phyloP scores from a whole-genome alignment of 768 basidiomycete species.

The Amanita rimosa region DNA sequence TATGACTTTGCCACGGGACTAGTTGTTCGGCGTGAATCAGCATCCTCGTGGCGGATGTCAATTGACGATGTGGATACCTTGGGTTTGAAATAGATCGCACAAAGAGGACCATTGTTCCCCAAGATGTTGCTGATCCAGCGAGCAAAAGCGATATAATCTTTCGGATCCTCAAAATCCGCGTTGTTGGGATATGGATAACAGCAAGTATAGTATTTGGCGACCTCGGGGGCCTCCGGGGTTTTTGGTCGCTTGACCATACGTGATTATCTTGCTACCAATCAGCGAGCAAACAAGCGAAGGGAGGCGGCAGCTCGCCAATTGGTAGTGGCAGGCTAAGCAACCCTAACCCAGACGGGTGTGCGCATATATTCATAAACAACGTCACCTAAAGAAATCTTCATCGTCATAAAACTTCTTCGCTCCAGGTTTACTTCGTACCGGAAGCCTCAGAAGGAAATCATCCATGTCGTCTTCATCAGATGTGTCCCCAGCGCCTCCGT shows the following conservation, averaged over 20 bases:
- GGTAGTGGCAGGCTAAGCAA: too few species aligned
- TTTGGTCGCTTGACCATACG: constrained; percentile 30
- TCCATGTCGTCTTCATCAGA: not conserved
- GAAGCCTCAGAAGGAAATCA: not conserved
- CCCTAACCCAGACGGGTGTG: too few species aligned
- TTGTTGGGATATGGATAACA: constrained; percentile 37
- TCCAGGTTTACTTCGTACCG: not conserved
- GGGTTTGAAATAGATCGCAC: constrained; percentile 35
- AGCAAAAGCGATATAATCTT: constrained; percentile 28
- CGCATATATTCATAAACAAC: too few species aligned
- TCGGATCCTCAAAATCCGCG: constrained; percentile 24
- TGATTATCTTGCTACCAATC: not conserved
- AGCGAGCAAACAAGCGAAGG: too few species aligned
- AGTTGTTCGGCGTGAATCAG: not conserved
- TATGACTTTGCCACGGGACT: constrained; percentile 32
- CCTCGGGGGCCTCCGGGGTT: constrained; percentile 28
- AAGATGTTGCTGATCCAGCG: constrained; percentile 38
- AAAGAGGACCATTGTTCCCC: constrained; percentile 20
- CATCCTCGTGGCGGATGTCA: not conserved
- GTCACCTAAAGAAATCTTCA: not conserved
- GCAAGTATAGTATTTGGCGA: constrained; percentile 34
- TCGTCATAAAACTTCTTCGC: not conserved
- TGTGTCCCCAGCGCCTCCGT: too few species aligned
- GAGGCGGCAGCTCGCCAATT: too few species aligned
- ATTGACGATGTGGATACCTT: constrained; percentile 17